Conservation (phyloP, 345 rosid species). For the Syzygium oleosum region DNA sequence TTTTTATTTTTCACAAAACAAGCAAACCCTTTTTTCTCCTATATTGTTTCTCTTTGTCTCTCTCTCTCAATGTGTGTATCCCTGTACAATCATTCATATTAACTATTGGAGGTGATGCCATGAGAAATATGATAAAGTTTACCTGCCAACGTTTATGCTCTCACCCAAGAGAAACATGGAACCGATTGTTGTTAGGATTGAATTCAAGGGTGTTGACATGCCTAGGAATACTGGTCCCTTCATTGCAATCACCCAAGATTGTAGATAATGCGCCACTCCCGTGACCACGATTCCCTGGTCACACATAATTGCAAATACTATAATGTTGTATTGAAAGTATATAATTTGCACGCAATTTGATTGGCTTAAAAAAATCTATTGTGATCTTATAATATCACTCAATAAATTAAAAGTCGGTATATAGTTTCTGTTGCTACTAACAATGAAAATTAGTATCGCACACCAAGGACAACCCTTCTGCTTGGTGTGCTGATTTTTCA, state of each 20-base stretch:
- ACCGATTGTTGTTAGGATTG: slow-evolving; percentile 46
- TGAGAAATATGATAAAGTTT: neutral
- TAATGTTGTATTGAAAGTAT: neutral
- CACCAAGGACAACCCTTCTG: neutral
- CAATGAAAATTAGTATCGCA: neutral
- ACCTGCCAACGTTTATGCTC: slow-evolving; percentile 63
- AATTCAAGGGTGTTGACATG: slow-evolving; percentile 60
- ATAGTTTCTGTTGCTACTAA: neutral
- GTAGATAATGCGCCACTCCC: slow-evolving; percentile 63
- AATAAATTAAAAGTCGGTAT: neutral
- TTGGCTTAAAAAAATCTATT: neutral
- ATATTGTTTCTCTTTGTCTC: neutral
- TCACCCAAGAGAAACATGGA: slow-evolving; percentile 64
- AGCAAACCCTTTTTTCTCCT: neutral
- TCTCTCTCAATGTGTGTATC: neutral
- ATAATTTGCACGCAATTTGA: neutral
- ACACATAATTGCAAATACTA: neutral
- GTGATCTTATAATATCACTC: neutral
- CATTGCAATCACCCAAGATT: slow-evolving; percentile 76
- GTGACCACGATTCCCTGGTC: slow-evolving; percentile 70
- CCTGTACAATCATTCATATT: neutral
- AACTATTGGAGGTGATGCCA: neutral
- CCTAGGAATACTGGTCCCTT: slow-evolving; percentile 80
- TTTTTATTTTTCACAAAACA: neutral
- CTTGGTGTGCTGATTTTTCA: neutral